These are phyloP conservation scores for Diutina scorzettiae DNA, from an alignment of 1,139 yeast genomes.

Conservation along the genomic window DNA sequence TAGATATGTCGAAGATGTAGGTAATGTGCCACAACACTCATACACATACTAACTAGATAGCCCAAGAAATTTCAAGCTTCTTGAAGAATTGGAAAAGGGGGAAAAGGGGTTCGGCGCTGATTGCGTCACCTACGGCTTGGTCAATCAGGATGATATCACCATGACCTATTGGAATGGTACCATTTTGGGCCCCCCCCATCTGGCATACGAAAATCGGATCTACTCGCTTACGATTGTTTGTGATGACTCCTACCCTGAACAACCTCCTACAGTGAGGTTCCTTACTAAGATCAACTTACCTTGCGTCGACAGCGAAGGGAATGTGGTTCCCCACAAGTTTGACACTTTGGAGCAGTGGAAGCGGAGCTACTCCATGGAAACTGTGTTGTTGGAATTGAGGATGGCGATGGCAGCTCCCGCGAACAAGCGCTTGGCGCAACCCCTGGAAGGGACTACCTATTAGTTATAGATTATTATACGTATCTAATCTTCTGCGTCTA, in stretches of 20 bases:
- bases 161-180: conserved; percentile 97
- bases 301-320: conserved; percentile 68
- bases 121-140: conserved; percentile 86
- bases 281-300: conserved; percentile 81
- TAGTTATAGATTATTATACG: conserved; percentile 10
- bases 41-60: conserved; percentile 22
- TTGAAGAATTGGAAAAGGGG: conserved; percentile 95
- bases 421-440: conserved; percentile 82
- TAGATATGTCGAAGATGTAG: conserved; percentile 6
- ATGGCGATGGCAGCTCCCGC: conserved; percentile 71
- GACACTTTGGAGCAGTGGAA: conserved; percentile 78
- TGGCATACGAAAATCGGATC: conserved; percentile 86
- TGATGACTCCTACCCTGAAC: conserved; percentile 76
- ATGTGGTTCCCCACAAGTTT: conserved; percentile 48
- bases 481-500: too few relatives aligned
- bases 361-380: conserved; percentile 83
- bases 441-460: conserved; percentile 76
- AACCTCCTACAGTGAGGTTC: conserved; percentile 75
- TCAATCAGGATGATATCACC: conserved; percentile 79
- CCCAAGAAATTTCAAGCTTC: conserved; percentile 85
- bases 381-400: conserved; percentile 75
- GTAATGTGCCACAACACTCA: not conserved
- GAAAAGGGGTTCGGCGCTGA: conserved; percentile 97
- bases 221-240: conserved; percentile 75
- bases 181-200: conserved; percentile 93